phyloP scores from a whole-genome alignment of 257 asterid species.

The Fraxinus americana region DNA sequence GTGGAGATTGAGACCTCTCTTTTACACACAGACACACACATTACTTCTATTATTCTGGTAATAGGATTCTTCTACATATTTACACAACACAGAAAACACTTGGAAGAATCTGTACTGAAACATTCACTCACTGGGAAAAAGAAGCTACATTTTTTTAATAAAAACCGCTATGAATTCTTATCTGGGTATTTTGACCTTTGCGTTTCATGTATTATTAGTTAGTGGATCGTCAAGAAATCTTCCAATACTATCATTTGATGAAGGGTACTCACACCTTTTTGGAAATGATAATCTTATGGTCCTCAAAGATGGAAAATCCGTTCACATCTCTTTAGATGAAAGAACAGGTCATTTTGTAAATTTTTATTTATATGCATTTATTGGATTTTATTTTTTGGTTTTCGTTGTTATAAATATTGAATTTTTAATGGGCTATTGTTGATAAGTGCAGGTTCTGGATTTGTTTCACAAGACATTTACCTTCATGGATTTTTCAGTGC shows the following conservation, averaged over 20 bases:
- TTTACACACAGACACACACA: constrained; percentile 10
- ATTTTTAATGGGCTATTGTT: constrained; percentile 23
- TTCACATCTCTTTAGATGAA: constrained; percentile 66
- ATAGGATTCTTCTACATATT: constrained; percentile 30
- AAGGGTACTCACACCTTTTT: constrained; percentile 84
- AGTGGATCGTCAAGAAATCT: constrained; percentile 65
- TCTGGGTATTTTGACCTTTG: constrained; percentile 23
- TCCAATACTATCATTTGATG: constrained; percentile 73
- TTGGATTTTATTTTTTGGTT: neutral
- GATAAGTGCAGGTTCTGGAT: constrained; percentile 70
- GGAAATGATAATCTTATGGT: constrained; percentile 81
- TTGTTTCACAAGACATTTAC: constrained; percentile 85
- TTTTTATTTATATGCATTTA: neutral
- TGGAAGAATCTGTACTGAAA: neutral
- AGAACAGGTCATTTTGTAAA: constrained; percentile 58
- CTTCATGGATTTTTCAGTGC: constrained; percentile 88
- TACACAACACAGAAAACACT: constrained; percentile 19
- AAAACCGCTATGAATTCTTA: constrained; percentile 38
- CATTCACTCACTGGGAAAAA: neutral
- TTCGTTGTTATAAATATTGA: constrained; percentile 12
- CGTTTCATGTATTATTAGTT: constrained; percentile 33
- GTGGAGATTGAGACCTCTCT: constrained; percentile 39
- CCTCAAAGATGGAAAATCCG: constrained; percentile 73
- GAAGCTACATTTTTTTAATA: constrained; percentile 1
- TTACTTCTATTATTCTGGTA: constrained; percentile 32